Base-by-base conservation (phyloP, 306 rosid genomes). In the Hippophae tibetana region DNA sequence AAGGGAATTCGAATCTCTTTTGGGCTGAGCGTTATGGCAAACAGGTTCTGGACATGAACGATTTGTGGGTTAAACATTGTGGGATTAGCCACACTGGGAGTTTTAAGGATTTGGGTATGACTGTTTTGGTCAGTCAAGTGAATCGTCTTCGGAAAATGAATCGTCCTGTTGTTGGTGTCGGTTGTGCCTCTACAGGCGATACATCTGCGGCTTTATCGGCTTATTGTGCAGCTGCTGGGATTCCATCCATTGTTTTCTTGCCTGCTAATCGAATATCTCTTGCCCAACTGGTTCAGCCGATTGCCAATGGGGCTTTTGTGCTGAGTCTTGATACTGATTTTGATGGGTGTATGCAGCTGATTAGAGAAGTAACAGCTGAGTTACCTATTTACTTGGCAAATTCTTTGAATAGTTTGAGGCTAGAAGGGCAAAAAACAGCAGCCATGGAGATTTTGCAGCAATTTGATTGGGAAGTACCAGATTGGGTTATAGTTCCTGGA, bases 21-120 rank as follows among this genome's bases (percentile, higher is more conserved):
- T 89, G 90, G 97, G 97, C 95, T 0, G 95, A 89, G 74, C 89
- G 90, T 38, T 89, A 56, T 60, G 97, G 97, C 70, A 89, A 85
- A 74, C 72, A 74, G 68, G 74, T 79, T 56, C 78, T 85, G 13
- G 78, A 68, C 59, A 89, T 89, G 97, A 85, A 47, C 47, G 97
- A 85, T 13, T 56, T 85, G 26, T 89, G 97, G 97, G 95, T 89
- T 26, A 89, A 89, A 42, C 90, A 89, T 67, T 89, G 95, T n/a
- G 94, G 95, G 7, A 89, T 75, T 18, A 83, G 90, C 74, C 97
- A 89, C 63, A 89, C 90, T 1, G 90, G 95, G 1, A 81, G 89
- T 41, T 89, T 89, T 61, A 89, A 89, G 69, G 94, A 89, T 76
- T 49, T 89, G 27, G 96, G 94, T 9, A 86, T 89, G 97, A 89